Percentiles rank a stretch among this genome's conserved stretches.
phyloP scores from a whole-genome alignment of 163 green algal genomes.

The Scenedesmus sp. region DNA sequence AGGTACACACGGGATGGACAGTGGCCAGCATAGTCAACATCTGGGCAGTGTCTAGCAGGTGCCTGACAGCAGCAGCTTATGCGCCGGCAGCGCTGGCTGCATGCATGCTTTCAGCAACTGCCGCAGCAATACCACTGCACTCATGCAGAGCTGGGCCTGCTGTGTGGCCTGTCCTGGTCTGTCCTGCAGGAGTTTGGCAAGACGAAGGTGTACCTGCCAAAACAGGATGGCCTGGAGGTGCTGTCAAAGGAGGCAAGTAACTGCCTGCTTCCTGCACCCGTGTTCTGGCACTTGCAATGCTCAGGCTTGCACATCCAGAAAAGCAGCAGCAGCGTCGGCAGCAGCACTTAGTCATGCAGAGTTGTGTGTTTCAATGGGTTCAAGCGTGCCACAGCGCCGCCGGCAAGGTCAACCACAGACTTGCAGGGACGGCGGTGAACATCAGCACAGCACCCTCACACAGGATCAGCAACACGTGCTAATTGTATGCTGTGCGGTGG shows the following conservation, averaged over 20 bases:
- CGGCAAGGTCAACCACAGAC: too few species aligned
- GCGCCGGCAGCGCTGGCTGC: conserved; percentile 59
- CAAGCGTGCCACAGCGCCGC: too few species aligned
- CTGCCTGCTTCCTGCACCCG: too few species aligned
- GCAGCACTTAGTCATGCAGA: too few species aligned
- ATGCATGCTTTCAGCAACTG: conserved; percentile 39
- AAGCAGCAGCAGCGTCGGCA: too few species aligned
- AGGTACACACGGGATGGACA: conserved; percentile 63
- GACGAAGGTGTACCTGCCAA: conserved; percentile 86
- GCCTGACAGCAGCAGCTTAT: background rate
- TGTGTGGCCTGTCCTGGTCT: background rate
- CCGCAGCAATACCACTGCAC: conserved; percentile 59
- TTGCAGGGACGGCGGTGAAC: too few species aligned
- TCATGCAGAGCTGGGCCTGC: conserved; percentile 62
- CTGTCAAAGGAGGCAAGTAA: conserved; percentile 71
- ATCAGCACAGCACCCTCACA: too few species aligned
- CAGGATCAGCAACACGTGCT: too few species aligned
- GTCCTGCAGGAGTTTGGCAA: conserved; percentile 91
- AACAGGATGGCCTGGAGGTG: conserved; percentile 71
- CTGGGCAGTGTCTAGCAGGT: background rate
- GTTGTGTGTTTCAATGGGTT: too few species aligned
- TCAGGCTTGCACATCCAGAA: too few species aligned
- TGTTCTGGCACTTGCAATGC: too few species aligned
- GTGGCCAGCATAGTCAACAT: conserved; percentile 52
- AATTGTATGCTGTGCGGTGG: too few species aligned